Conservation (phyloP, 805 yeast species). For the Clavispora vitiphila region DNA sequence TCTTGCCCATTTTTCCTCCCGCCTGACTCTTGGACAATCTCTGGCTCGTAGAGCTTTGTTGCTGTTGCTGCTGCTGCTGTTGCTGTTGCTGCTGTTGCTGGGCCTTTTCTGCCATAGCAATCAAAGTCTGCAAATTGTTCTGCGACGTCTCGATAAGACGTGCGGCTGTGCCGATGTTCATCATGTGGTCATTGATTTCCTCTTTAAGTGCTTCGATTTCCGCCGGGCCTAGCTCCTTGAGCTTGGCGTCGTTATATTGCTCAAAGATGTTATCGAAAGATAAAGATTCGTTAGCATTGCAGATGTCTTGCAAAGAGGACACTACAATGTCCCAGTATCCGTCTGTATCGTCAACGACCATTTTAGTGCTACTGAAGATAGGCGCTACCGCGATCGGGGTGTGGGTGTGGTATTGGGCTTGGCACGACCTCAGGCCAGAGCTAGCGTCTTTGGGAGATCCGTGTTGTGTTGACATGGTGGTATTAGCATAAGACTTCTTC, state of each 20-base stretch:
- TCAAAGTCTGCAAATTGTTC: conserved; percentile 44
- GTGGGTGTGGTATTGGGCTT: not conserved
- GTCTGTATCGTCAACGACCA: conserved; percentile 34
- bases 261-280: conserved; percentile 42
- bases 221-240: conserved; percentile 27
- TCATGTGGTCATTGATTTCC: conserved; percentile 46
- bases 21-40: conserved; percentile 9
- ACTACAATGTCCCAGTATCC: conserved; percentile 67
- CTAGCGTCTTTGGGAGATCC: too few species aligned
- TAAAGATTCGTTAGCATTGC: conserved; percentile 53
- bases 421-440: too few species aligned
- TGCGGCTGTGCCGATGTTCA: conserved; percentile 50
- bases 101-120: conserved; percentile 21
- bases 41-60: conserved; percentile 5
- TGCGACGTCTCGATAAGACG: conserved; percentile 35
- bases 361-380: not conserved
- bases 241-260: conserved; percentile 20
- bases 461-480: too few species aligned
- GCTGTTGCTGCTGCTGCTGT: conserved; percentile 8
- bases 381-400: not conserved
- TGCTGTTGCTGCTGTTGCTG: conserved; percentile 9
- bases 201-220: conserved; percentile 39
- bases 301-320: conserved; percentile 63
- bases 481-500: too few species aligned
- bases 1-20: conserved; percentile 10